Evolutionary conservation across 1,139 yeast species (phyloP).

Genomic region (Magnusiomyces sp.): DNA sequence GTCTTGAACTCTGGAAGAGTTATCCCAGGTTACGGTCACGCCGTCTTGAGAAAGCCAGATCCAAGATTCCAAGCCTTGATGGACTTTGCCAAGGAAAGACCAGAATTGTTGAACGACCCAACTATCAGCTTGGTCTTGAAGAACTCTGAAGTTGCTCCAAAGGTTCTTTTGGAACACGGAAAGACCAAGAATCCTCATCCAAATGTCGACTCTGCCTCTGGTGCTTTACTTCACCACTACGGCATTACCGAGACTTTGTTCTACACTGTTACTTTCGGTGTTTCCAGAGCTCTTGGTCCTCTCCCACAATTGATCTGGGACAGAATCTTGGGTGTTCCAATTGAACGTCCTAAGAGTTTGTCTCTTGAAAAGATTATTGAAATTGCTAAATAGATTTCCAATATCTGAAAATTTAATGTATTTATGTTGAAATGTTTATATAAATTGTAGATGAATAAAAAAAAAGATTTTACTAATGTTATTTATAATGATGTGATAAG

Average conservation of each 20-base stretch:
- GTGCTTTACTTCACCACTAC: slow-evolving; percentile 93
- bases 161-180: slow-evolving; percentile 91
- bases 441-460: too few relatives aligned
- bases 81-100: slow-evolving; percentile 58
- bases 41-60: slow-evolving; percentile 92
- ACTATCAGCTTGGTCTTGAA: slow-evolving; percentile 76
- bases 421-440: too few relatives aligned
- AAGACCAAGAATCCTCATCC: slow-evolving; percentile 99
- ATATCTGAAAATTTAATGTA: not conserved
- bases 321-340: slow-evolving; percentile 90
- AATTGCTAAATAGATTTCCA: slow-evolving; percentile 24
- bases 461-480: too few relatives aligned
- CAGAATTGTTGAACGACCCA: slow-evolving; percentile 33
- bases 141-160: slow-evolving; percentile 93
- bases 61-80: slow-evolving; percentile 97
- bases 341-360: slow-evolving; percentile 97
- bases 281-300: slow-evolving; percentile 96
- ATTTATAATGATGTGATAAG: too few relatives aligned
- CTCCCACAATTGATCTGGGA: slow-evolving; percentile 94
- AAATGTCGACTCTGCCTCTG: slow-evolving; percentile 96
- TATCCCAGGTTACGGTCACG: slow-evolving; percentile 97
- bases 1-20: slow-evolving; percentile 88
- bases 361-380: slow-evolving; percentile 43
- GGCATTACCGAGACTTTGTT: slow-evolving; percentile 91
- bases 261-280: slow-evolving; percentile 98